Conservation (phyloP, 1,284 basidiomycete species). For the Omphalotus olearius region DNA sequence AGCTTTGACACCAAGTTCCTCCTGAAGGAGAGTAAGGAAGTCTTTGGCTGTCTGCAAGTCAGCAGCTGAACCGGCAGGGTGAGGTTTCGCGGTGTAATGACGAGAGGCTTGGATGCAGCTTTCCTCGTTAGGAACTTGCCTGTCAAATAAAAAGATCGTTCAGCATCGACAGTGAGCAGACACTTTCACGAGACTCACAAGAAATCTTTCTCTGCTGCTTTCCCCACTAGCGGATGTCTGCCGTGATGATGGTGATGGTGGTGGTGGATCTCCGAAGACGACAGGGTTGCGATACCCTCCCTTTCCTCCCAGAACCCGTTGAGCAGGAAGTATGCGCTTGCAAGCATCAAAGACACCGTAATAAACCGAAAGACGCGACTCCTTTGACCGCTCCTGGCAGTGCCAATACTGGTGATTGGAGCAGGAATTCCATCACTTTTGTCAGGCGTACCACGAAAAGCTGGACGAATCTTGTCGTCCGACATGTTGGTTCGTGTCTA, state of each 20-base stretch:
- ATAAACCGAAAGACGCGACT: neutral
- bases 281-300: too few species aligned
- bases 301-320: neutral
- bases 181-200: constrained; percentile 9
- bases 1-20: constrained; percentile 36
- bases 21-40: constrained; percentile 45
- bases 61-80: constrained; percentile 45
- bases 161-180: neutral
- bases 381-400: neutral
- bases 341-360: neutral
- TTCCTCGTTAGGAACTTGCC: constrained; percentile 43
- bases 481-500: constrained; percentile 3
- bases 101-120: constrained; percentile 43
- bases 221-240: constrained; percentile 4
- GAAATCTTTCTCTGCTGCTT: constrained; percentile 15
- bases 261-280: neutral
- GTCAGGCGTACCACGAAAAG: neutral
- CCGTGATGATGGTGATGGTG: neutral
- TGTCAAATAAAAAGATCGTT: constrained; percentile 17
- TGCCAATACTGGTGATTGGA: constrained; percentile 1
- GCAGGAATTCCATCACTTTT: constrained; percentile 7
- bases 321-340: neutral
- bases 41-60: constrained; percentile 49
- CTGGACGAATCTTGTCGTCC: constrained; percentile 3
- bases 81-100: constrained; percentile 43